phyloP scores from a whole-genome alignment of 352 stramenopile species.

The Phytophthora fragariae region DNA sequence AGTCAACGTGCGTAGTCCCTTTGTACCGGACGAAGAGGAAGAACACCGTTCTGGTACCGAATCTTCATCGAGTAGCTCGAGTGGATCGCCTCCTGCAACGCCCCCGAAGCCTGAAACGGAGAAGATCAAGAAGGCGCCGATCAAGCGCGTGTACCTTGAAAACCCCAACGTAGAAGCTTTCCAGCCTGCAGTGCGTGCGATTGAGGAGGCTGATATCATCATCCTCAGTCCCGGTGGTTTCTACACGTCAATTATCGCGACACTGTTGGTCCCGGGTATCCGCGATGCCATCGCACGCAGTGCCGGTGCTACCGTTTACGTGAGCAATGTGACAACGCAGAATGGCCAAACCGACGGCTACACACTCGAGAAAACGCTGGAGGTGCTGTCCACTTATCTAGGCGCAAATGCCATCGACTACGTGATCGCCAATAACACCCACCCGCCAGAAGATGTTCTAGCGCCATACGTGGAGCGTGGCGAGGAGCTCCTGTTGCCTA shows the following conservation, averaged over 20 bases:
- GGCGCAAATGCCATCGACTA: constrained; percentile 84
- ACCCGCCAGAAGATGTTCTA: constrained; percentile 61
- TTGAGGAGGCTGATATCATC: constrained; percentile 89
- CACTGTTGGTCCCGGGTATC: constrained; percentile 82
- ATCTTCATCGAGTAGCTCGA: constrained; percentile 32
- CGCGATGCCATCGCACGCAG: constrained; percentile 79
- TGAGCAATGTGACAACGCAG: constrained; percentile 89
- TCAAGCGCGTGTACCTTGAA: constrained; percentile 85
- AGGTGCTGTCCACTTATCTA: constrained; percentile 72
- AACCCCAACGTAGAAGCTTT: constrained; percentile 80
- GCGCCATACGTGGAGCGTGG: constrained; percentile 74
- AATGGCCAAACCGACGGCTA: constrained; percentile 85
- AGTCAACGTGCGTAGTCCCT: constrained; percentile 82
- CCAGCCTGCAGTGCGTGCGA: constrained; percentile 74
- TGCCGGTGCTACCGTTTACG: constrained; percentile 78
- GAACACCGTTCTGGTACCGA: constrained; percentile 27
- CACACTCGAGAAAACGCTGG: constrained; percentile 73
- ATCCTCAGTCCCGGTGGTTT: constrained; percentile 84
- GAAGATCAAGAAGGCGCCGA: constrained; percentile 66
- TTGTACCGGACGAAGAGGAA: constrained; percentile 43
- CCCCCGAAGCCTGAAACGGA: constrained; percentile 34
- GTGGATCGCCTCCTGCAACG: constrained; percentile 30
- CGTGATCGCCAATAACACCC: constrained; percentile 85
- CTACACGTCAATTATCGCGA: constrained; percentile 89
- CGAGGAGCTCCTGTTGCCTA: constrained; percentile 77